Conservation (phyloP, 371 early-diverging fungal species). For the Mucor velutinosus region DNA sequence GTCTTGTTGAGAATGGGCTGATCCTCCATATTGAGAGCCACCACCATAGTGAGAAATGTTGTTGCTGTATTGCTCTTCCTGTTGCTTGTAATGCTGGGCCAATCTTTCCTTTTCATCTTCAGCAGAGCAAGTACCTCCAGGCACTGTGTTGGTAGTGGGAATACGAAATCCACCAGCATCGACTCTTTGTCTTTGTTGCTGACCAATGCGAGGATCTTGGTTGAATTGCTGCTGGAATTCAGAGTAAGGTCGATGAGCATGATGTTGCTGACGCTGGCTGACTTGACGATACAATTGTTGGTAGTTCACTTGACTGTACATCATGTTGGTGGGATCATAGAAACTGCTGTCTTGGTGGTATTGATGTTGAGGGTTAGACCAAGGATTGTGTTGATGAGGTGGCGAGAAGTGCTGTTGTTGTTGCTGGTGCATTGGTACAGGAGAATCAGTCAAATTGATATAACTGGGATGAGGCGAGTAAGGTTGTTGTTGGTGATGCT, state of each 20-base stretch:
- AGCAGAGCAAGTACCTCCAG: slow-evolving; percentile 10
- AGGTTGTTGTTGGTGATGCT: slow-evolving; percentile 1
- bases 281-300: slow-evolving; percentile 47
- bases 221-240: slow-evolving; percentile 46
- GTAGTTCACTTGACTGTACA: slow-evolving; percentile 31
- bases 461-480: slow-evolving; percentile 16
- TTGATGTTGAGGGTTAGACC: background rate
- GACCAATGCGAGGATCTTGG: slow-evolving; percentile 3
- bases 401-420: slow-evolving; percentile 9
- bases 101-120: slow-evolving; percentile 34
- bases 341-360: slow-evolving; percentile 17
- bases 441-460: slow-evolving; percentile 16
- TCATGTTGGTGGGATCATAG: slow-evolving; percentile 11
- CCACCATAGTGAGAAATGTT: background rate
- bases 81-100: slow-evolving; percentile 22
- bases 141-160: slow-evolving; percentile 7
- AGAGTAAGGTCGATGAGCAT: slow-evolving; percentile 37
- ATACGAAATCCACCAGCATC: slow-evolving; percentile 53
- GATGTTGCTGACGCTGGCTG: slow-evolving; percentile 31
- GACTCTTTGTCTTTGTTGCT: slow-evolving; percentile 27
- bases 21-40: slow-evolving; percentile 9
- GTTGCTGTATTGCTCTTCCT: slow-evolving; percentile 17
- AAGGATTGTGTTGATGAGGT: slow-evolving; percentile 6
- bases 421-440: slow-evolving; percentile 30
- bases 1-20: background rate